Percentiles rank a stretch among this genome's conserved stretches.
phyloP scores from a whole-genome alignment of 345 rosid genomes.

The Aquilaria yunnanensis region DNA sequence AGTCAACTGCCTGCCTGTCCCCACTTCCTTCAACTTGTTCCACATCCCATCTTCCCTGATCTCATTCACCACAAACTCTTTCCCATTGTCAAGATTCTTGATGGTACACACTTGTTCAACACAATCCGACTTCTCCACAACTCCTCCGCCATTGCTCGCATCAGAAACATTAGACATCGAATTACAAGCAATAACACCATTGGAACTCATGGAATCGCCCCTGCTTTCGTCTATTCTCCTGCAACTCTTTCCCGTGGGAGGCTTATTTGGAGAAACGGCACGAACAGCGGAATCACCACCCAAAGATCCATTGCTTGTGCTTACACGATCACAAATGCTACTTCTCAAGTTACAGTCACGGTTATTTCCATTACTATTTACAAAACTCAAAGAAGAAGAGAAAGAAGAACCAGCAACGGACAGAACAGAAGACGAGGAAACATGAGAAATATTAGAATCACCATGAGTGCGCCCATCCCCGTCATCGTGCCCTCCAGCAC shows the following conservation, averaged over 20 bases:
- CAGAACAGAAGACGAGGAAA: slow-evolving; percentile 34
- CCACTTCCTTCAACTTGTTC: slow-evolving; percentile 83
- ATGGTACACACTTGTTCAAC: slow-evolving; percentile 54
- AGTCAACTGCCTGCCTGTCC: slow-evolving; percentile 81
- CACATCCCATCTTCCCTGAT: slow-evolving; percentile 71
- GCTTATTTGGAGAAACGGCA: slow-evolving; percentile 27
- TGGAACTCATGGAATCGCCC: slow-evolving; percentile 13
- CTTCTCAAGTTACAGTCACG: slow-evolving; percentile 9
- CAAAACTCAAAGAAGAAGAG: slow-evolving; percentile 18
- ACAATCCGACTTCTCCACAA: slow-evolving; percentile 26
- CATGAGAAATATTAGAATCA: slow-evolving; percentile 29
- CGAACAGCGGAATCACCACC: slow-evolving; percentile 8
- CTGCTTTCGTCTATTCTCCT: slow-evolving; percentile 25
- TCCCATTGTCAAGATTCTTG: slow-evolving; percentile 84
- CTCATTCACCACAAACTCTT: slow-evolving; percentile 86
- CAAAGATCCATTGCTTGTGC: slow-evolving; percentile 15
- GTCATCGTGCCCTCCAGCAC: slow-evolving; percentile 18
- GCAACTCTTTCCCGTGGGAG: slow-evolving; percentile 22
- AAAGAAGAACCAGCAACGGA: slow-evolving; percentile 21
- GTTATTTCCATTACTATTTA: slow-evolving; percentile 23
- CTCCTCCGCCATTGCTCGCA: slow-evolving; percentile 13
- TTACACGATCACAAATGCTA: slow-evolving; percentile 2
- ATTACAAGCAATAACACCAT: slow-evolving; percentile 28
- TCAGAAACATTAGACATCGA: slow-evolving; percentile 18
- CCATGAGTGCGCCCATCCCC: slow-evolving; percentile 17